Evolutionary conservation across 169 alveolate species (phyloP).

Genomic region (Cryptosporidium canis): DNA sequence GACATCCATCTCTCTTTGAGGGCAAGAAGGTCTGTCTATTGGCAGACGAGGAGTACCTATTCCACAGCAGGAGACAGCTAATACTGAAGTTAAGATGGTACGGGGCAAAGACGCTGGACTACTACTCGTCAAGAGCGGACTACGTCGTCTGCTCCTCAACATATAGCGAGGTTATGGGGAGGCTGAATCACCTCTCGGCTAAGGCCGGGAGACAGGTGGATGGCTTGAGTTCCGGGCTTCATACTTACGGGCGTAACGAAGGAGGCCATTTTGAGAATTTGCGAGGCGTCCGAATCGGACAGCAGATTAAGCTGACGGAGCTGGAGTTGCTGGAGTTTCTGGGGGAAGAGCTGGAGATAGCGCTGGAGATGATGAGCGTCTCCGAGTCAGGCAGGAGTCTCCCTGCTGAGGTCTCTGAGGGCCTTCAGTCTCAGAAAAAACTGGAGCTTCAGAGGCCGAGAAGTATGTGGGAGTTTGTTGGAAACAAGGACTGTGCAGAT

Average conservation of each 20-base stretch:
- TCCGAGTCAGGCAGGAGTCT: neutral
- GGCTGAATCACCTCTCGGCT: neutral
- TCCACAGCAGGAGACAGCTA: conserved; percentile 47
- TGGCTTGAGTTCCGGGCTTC: neutral
- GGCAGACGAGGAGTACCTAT: conserved; percentile 38
- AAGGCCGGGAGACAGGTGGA: neutral
- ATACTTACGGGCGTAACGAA: neutral
- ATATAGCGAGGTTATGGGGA: conserved; percentile 11
- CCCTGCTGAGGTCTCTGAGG: neutral
- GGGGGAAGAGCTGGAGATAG: conserved; percentile 29
- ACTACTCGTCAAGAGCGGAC: conserved; percentile 61
- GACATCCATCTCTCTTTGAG: neutral
- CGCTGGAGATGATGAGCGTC: neutral
- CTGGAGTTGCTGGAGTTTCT: conserved; percentile 47
- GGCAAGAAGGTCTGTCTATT: conserved; percentile 35
- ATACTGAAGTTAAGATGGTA: conserved; percentile 48
- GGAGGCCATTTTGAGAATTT: neutral
- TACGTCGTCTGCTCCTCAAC: conserved; percentile 53
- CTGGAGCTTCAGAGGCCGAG: conserved; percentile 20
- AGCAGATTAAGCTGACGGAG: conserved; percentile 52
- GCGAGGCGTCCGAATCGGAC: conserved; percentile 32
- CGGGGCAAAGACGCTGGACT: conserved; percentile 44
- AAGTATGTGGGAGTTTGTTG: conserved; percentile 52
- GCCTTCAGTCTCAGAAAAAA: neutral
- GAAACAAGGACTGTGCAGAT: conserved; percentile 52